Percentiles rank a stretch among this genome's conserved stretches.
Evolutionary conservation across 345 rosid species (phyloP).

Genomic region (Corchorus olitorius): DNA sequence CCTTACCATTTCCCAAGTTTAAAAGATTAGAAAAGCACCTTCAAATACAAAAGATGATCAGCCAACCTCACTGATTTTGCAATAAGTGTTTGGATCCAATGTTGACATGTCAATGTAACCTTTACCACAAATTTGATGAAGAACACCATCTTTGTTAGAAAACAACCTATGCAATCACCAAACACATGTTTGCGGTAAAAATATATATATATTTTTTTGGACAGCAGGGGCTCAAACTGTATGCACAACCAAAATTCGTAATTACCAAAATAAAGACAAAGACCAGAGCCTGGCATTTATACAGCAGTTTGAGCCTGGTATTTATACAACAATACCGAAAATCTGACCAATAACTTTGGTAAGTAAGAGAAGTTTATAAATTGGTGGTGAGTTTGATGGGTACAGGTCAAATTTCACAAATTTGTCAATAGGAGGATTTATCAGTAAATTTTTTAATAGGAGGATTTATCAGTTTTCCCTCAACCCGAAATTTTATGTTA

Average conservation of each 20-base stretch:
- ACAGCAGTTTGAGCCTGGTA: too few relatives aligned
- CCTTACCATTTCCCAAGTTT: not conserved
- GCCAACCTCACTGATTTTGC: slow-evolving; percentile 69
- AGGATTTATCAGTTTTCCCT: too few relatives aligned
- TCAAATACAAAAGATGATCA: not conserved
- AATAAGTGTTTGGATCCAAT: slow-evolving; percentile 83
- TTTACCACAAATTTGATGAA: slow-evolving; percentile 73
- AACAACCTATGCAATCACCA: slow-evolving; percentile 61
- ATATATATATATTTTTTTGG: not conserved
- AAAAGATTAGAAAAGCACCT: not conserved
- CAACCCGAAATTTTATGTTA: too few relatives aligned
- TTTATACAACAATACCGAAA: too few relatives aligned
- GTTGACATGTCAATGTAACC: slow-evolving; percentile 95
- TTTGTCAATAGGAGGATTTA: too few relatives aligned
- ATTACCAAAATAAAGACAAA: slow-evolving; percentile 46
- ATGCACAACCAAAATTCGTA: not conserved
- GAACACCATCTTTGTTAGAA: slow-evolving; percentile 77
- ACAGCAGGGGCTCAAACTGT: not conserved
- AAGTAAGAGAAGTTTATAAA: too few relatives aligned
- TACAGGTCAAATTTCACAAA: too few relatives aligned
- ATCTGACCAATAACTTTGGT: too few relatives aligned
- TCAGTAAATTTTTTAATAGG: too few relatives aligned
- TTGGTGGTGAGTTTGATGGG: too few relatives aligned
- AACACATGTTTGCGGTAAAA: not conserved
- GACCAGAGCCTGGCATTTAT: too few relatives aligned